Evolutionary conservation across 441 rosid genomes (phyloP).

Genomic region (Croton laevigatus): DNA sequence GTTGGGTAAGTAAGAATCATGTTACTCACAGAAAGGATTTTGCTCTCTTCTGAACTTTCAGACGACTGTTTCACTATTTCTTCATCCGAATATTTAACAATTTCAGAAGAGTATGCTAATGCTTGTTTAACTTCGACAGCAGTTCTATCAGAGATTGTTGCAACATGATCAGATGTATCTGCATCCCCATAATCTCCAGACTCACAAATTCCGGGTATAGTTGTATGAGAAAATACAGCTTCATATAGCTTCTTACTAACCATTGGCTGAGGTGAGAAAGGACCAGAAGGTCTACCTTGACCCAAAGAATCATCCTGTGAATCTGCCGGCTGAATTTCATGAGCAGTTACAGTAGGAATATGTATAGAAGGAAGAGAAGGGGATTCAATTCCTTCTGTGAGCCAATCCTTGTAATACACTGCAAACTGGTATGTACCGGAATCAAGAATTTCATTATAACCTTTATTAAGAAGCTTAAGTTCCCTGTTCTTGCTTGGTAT

Average conservation of each 20-base stretch:
- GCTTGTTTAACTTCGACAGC: constrained; percentile 35
- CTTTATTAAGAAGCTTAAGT: constrained; percentile 53
- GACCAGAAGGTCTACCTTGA: constrained; percentile 31
- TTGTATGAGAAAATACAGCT: constrained; percentile 34
- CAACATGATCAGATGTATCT: constrained; percentile 16
- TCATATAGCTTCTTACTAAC: constrained; percentile 57
- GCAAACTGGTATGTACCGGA: constrained; percentile 57
- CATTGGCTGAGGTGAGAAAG: constrained; percentile 47
- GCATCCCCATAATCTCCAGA: constrained; percentile 27
- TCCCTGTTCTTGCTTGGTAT: constrained; percentile 34
- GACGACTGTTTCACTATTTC: constrained; percentile 25
- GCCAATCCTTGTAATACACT: constrained; percentile 69
- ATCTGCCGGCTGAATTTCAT: constrained; percentile 23
- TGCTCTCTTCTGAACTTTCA: constrained; percentile 27
- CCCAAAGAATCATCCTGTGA: constrained; percentile 35
- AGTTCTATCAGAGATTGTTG: constrained; percentile 35
- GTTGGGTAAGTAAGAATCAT: neutral
- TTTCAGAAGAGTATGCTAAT: constrained; percentile 33
- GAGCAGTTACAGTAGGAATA: constrained; percentile 41
- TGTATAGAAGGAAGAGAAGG: constrained; percentile 49
- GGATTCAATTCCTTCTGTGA: constrained; percentile 50
- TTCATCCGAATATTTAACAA: constrained; percentile 29
- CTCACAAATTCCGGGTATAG: constrained; percentile 29
- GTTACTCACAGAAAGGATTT: constrained; percentile 38
- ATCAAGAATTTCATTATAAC: constrained; percentile 52